These are phyloP conservation scores for Sugiyamaella floridensis DNA, from an alignment of 805 yeast genomes.

Conservation along the genomic window DNA sequence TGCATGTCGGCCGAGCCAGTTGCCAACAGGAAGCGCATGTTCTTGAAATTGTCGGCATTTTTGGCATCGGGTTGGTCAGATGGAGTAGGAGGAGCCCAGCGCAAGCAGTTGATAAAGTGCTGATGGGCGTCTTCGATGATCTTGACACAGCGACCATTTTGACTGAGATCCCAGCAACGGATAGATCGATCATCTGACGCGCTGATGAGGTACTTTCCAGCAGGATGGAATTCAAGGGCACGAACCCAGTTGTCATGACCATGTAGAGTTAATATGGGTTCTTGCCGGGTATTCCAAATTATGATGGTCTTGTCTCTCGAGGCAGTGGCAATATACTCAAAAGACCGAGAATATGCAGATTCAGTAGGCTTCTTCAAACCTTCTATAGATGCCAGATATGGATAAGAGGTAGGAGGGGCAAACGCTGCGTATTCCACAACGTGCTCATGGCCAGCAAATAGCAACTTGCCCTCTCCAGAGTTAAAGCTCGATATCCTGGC, in stretches of 20 bases:
- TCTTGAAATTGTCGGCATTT: constrained; percentile 32
- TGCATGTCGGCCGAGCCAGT: constrained; percentile 59
- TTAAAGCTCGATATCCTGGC: constrained; percentile 59
- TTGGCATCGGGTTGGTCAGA: constrained; percentile 16
- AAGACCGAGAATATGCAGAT: constrained; percentile 17
- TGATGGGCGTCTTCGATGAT: constrained; percentile 55
- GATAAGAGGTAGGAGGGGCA: constrained; percentile 49
- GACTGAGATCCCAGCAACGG: constrained; percentile 66
- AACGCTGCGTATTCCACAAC: constrained; percentile 71
- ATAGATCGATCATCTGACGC: constrained; percentile 76
- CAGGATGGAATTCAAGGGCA: constrained; percentile 63
- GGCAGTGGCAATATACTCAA: constrained; percentile 65
- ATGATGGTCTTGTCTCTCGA: constrained; percentile 71
- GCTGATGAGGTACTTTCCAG: constrained; percentile 60
- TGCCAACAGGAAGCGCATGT: constrained; percentile 55
- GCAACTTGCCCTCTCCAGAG: constrained; percentile 60
- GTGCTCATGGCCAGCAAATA: constrained; percentile 71
- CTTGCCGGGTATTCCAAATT: constrained; percentile 69
- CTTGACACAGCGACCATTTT: constrained; percentile 39
- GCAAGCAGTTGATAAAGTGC: constrained; percentile 65
- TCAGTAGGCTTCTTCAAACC: constrained; percentile 29
- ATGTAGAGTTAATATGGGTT: constrained; percentile 45
- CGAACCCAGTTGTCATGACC: constrained; percentile 91
- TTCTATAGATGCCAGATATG: constrained; percentile 42
- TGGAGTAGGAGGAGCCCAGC: constrained; percentile 27